These are phyloP conservation scores for Talaromyces stipitatus DNA, from an alignment of 495 filamentous ascomycete genomes.

Conservation along the genomic window DNA sequence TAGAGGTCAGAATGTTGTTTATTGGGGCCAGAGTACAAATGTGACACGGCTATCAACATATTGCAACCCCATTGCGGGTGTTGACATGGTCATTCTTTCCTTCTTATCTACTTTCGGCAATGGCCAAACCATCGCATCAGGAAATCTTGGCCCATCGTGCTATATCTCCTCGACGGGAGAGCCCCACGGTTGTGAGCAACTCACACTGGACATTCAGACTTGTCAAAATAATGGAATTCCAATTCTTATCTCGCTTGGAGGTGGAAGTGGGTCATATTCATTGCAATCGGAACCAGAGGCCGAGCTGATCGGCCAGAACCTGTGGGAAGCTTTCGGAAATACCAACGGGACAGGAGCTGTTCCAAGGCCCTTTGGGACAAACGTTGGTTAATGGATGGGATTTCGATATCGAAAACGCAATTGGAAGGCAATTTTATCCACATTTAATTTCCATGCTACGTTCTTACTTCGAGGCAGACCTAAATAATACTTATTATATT, in stretches of 20 bases:
- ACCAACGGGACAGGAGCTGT: slow-evolving; percentile 3
- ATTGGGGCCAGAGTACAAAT: background rate
- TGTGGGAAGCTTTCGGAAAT: slow-evolving; percentile 45
- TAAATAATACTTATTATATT: slow-evolving; percentile 43
- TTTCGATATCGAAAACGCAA: slow-evolving; percentile 23
- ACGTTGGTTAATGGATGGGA: slow-evolving; percentile 50
- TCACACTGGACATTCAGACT: slow-evolving; percentile 35
- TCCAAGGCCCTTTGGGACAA: slow-evolving; percentile 43
- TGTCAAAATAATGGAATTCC: slow-evolving; percentile 43
- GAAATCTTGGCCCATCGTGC: slow-evolving; percentile 15
- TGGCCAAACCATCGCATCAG: slow-evolving; percentile 15
- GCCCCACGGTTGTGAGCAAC: slow-evolving; percentile 22
- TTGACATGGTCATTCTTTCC: slow-evolving; percentile 43
- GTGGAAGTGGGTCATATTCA: slow-evolving; percentile 28
- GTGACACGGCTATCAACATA: slow-evolving; percentile 11
- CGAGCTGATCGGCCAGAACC: slow-evolving; percentile 33
- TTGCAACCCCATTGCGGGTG: slow-evolving; percentile 24
- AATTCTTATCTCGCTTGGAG: slow-evolving; percentile 44
- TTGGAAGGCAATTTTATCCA: slow-evolving; percentile 25
- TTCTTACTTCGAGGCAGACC: slow-evolving; percentile 28
- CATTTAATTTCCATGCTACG: slow-evolving; percentile 38
- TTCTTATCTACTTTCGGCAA: slow-evolving; percentile 39
- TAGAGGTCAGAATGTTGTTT: background rate
- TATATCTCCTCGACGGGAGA: slow-evolving; percentile 9
- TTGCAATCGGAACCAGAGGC: slow-evolving; percentile 34